Base-by-base conservation (phyloP, 345 rosid genomes). In the Melastoma malabathricum region DNA sequence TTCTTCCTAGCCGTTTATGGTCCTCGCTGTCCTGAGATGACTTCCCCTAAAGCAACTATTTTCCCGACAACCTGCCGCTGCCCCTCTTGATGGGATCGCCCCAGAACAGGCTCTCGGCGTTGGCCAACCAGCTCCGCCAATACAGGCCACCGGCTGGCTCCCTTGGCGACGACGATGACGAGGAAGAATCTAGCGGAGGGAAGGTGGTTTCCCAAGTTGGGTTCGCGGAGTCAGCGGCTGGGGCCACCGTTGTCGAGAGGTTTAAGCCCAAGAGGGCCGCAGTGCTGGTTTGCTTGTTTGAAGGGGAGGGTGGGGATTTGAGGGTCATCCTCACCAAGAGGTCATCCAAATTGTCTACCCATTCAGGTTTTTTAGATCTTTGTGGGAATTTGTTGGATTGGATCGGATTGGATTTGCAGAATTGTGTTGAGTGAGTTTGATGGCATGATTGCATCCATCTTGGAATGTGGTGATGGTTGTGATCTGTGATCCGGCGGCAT, bases 251-350 rank as follows among this genome's bases (percentile, higher is more conserved):
- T 15, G 54, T 0, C 31, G 16, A 14, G 14, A 17, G 18, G 16
- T 27, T 47, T 17, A 43, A 18, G 1, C 51, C 51, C 50, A 46
- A 7, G 23, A 64, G 66, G 60, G 75, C 87, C 10, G 77, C 81
- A 16, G 81, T 77, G 43, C 69, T 80, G 41, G 60, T 77, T 46
- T 77, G 83, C 61, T 58, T 80, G n/a, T 77, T 74, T 52, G 62
- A 68, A 72, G 87, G 81, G 31, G 64, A 62, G 50, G 54, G 29
- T 38, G 58, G 47, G 29, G 74, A 68, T n/a, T 52, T 75, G 27
- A 81, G 75, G 13, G 75, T 80, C 29, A 55, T 77, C 50, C 73
- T 77, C 64, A 72, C 83, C 61, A 68, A 75, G 52, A 69, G 82
- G 13, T 72, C 86, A 13, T 60, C 76, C 18, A 65, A 34, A 12